Percentiles rank a stretch among this genome's conserved stretches.
These are phyloP conservation scores for Heliocybe sulcata DNA, from an alignment of 1,284 basidiomycete genomes.

Conservation along the genomic window DNA sequence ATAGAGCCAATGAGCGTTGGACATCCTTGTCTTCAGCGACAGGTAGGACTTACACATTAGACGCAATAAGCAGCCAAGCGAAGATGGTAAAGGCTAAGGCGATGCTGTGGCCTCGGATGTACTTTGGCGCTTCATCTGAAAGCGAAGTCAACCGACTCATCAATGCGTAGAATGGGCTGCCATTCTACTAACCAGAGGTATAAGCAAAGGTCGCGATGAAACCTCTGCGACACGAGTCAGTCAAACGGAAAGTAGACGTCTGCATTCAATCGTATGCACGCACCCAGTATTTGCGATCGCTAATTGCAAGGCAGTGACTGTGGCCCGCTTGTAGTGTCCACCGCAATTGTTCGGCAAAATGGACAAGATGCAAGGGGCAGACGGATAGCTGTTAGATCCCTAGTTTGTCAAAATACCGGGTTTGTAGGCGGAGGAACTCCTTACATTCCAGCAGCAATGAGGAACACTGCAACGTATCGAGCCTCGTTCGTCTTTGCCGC, in stretches of 20 bases:
- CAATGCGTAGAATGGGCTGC: too few relatives aligned
- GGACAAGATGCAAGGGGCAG: slow-evolving; percentile 50
- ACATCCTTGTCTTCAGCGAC: neutral
- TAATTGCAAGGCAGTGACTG: slow-evolving; percentile 48
- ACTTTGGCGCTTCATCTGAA: slow-evolving; percentile 45
- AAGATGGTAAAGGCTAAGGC: slow-evolving; percentile 42
- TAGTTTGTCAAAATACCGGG: neutral
- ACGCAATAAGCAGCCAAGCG: slow-evolving; percentile 44
- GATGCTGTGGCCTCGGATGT: slow-evolving; percentile 47
- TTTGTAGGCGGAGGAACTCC: neutral
- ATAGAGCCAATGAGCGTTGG: neutral
- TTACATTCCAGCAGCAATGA: slow-evolving; percentile 54
- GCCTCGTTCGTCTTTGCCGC: slow-evolving; percentile 37
- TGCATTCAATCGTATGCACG: slow-evolving; percentile 7
- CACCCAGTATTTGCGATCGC: slow-evolving; percentile 50
- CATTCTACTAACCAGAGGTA: slow-evolving; percentile 41
- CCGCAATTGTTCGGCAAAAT: slow-evolving; percentile 56
- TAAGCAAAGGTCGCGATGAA: slow-evolving; percentile 58
- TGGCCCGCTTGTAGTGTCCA: slow-evolving; percentile 58
- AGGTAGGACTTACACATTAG: slow-evolving; percentile 41
- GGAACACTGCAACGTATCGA: slow-evolving; percentile 48
- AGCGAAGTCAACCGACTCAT: too few relatives aligned
- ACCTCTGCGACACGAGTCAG: slow-evolving; percentile 27
- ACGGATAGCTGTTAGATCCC: slow-evolving; percentile 35
- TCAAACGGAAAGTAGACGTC: neutral